phyloP scores from a whole-genome alignment of 371 early-diverging fungal species.

The Rhizomucor pusillus region DNA sequence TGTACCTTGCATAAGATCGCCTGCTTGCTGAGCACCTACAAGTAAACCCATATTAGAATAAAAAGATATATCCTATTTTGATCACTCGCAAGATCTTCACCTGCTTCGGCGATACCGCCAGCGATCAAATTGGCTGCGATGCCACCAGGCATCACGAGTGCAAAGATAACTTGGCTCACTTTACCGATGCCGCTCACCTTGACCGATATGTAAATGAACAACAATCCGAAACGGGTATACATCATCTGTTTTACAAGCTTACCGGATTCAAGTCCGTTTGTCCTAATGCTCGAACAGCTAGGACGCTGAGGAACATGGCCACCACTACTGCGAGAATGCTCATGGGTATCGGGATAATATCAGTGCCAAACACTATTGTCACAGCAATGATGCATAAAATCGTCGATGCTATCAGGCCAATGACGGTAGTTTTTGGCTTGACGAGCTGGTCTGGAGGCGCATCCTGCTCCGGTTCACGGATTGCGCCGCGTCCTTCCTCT shows the following conservation, averaged over 20 bases:
- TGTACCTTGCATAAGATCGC: constrained; percentile 81
- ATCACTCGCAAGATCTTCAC: constrained; percentile 31
- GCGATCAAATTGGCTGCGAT: constrained; percentile 81
- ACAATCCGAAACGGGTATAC: too few relatives aligned
- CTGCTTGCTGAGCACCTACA: constrained; percentile 56
- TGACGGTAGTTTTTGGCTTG: constrained; percentile 51
- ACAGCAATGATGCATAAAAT: constrained; percentile 58
- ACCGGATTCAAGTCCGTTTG: constrained; percentile 84
- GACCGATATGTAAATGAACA: neutral
- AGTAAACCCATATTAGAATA: neutral
- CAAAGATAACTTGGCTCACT: constrained; percentile 81
- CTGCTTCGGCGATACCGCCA: constrained; percentile 85
- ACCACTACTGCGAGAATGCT: constrained; percentile 53
- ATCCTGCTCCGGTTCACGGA: constrained; percentile 35
- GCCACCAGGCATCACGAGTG: constrained; percentile 67
- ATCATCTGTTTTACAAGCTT: neutral
- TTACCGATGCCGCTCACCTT: constrained; percentile 78
- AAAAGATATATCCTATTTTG: too few relatives aligned
- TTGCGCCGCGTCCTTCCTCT: constrained; percentile 5
- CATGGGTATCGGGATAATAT: constrained; percentile 47
- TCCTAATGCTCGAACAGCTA: constrained; percentile 75
- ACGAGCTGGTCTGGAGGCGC: constrained; percentile 53
- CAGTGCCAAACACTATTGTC: constrained; percentile 54
- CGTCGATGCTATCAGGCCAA: constrained; percentile 61
- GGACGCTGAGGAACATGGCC: constrained; percentile 61